A percentile compares a stretch with the other conserved stretches of the same genome.
phyloP scores from a whole-genome alignment of 306 rosid species.

The Senna siamea region DNA sequence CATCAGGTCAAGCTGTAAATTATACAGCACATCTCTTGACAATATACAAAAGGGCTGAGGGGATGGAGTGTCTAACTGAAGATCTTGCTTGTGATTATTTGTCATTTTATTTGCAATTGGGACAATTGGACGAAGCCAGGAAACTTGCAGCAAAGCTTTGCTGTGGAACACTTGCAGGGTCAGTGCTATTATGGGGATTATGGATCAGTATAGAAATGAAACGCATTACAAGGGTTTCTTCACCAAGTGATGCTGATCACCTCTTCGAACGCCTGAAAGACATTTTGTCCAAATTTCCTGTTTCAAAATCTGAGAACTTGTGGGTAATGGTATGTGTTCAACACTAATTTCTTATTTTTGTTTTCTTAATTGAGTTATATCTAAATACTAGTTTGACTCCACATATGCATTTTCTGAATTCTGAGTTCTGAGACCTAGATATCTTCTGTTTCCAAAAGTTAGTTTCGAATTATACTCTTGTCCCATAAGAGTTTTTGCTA shows the following conservation, averaged over 20 bases:
- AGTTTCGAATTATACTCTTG: not conserved
- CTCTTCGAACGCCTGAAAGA: constrained; percentile 62
- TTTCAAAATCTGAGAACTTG: constrained; percentile 73
- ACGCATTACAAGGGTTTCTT: constrained; percentile 50
- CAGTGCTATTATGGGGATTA: constrained; percentile 60
- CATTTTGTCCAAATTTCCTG: constrained; percentile 51
- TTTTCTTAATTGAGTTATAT: not conserved
- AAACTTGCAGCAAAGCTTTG: constrained; percentile 69
- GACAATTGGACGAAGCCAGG: constrained; percentile 68
- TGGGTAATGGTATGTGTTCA: constrained; percentile 75
- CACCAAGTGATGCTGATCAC: constrained; percentile 64
- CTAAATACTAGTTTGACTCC: not conserved
- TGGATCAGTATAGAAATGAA: constrained; percentile 65
- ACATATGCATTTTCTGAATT: not conserved
- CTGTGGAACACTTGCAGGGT: constrained; percentile 58
- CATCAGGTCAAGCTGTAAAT: constrained; percentile 38
- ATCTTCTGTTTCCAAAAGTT: not conserved
- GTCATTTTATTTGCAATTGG: constrained; percentile 65
- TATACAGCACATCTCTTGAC: constrained; percentile 52
- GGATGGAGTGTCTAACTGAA: constrained; percentile 61
- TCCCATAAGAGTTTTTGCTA: not conserved
- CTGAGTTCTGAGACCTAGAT: not conserved
- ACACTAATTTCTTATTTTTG: constrained; percentile 8
- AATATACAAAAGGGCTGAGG: constrained; percentile 78
- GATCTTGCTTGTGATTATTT: constrained; percentile 71